Percentiles rank a stretch among this genome's conserved stretches.
phyloP scores from a whole-genome alignment of 257 asterid genomes.

The Plectranthus barbatus region DNA sequence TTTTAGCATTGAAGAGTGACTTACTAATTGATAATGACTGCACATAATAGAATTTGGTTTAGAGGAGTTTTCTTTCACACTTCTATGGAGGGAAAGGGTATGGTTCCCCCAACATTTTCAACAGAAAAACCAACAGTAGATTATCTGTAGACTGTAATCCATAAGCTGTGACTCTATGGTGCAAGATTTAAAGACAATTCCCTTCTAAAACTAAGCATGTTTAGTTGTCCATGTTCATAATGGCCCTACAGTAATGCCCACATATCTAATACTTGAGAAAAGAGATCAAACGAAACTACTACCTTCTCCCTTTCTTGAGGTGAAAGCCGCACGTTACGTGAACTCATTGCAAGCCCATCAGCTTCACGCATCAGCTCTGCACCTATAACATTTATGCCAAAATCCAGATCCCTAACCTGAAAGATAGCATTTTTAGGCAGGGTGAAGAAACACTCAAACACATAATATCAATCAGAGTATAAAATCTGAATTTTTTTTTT shows the following conservation, averaged over 20 bases:
- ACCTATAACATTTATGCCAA: conserved; percentile 68
- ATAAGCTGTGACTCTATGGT: background rate
- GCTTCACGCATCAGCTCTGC: conserved; percentile 61
- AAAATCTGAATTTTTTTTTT: background rate
- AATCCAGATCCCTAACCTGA: conserved; percentile 91
- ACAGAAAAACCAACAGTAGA: background rate
- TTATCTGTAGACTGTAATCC: no score
- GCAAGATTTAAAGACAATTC: background rate
- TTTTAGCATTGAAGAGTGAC: conserved; percentile 51
- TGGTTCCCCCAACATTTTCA: no score
- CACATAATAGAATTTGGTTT: background rate
- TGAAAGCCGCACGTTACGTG: conserved; percentile 79
- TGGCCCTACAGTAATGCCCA: background rate
- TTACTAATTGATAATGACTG: conserved; percentile 76
- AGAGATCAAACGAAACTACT: background rate
- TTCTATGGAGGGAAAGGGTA: no score
- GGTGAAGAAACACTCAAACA: background rate
- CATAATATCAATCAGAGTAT: background rate
- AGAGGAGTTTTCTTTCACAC: background rate
- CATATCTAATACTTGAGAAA: background rate
- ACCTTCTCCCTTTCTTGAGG: conserved; percentile 70
- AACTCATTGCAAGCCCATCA: conserved; percentile 96
- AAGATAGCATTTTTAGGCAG: conserved; percentile 7
- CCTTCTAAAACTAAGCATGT: background rate
- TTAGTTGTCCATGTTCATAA: background rate